Base-by-base conservation (phyloP, 78 protist species). In the Dictyostelium capitatum region DNA sequence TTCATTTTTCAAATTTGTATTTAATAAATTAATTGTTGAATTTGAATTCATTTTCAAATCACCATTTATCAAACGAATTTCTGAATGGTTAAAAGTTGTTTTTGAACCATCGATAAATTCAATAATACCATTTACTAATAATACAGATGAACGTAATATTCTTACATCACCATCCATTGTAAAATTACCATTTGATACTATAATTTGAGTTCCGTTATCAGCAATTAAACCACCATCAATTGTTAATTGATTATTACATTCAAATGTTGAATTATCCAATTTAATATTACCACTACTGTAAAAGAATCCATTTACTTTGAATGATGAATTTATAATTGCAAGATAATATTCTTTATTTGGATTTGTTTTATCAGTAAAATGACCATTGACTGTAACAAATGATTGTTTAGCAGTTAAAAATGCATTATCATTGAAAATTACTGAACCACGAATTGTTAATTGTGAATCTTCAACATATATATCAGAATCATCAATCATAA, bases 371-470 rank as follows among this genome's bases (percentile, higher is more conserved):
- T 67, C 75, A 32, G 41, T 30, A 19, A 67, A 25, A 67, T 30
- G 30, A 12, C 75, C 75, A 32, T 17, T 67, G 4, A 67, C 23
- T 30, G 28, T 67, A 32, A 37, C 30, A 5, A 19, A 15, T 3
- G 75, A 67, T 25, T 67, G 48, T 67, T 48, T 67, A 14, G 32
- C 37, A 3, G 75, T 67, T 6, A 67, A 20, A 11, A 67, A 67
- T 2, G 75, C 43, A 62, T 62, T 62, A 62, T 62, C 37, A 23
- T 62, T 62, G 70, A 62, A 62, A 23, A 62, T 37, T 25, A 62
- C 28, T 62, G 70, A 62, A 62, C 70, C 70, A 62, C 37, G n/a
- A 62, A 62, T 62, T 62, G 70, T 62, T 23, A 62, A 10, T n/a
- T 62, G 32, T 0, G 70, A 62, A 62, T 9, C 10, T 10, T 23